These are phyloP conservation scores for Aspergillus sp. DNA, from an alignment of 2,329 filamentous ascomycete species.

Conservation along the genomic window DNA sequence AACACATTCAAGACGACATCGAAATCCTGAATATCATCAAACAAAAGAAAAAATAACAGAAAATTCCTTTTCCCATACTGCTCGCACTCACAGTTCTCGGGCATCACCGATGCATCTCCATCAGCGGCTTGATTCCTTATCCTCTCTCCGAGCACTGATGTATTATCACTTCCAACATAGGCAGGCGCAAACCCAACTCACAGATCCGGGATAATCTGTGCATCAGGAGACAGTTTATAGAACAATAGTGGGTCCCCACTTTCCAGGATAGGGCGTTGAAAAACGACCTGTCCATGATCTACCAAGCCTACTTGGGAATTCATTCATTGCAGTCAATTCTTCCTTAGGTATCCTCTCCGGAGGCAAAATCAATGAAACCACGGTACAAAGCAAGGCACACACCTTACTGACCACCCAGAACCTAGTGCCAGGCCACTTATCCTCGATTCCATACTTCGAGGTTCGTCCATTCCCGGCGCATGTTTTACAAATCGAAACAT, in stretches of 20 bases:
- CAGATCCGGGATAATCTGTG: neutral
- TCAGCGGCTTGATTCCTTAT: neutral
- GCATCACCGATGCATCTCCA: neutral
- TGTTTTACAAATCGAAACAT: no score
- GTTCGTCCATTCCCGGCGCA: no score
- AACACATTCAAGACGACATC: neutral
- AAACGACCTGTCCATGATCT: constrained; percentile 3
- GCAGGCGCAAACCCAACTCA: neutral
- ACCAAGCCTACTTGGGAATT: neutral
- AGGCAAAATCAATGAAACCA: no score
- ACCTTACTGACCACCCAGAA: no score
- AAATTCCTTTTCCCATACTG: neutral
- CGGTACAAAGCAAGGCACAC: no score
- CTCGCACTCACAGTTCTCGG: neutral
- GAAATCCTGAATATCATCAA: neutral
- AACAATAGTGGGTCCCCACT: neutral
- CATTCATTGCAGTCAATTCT: no score
- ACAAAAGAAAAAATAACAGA: neutral
- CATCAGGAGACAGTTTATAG: neutral
- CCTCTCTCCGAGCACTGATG: neutral
- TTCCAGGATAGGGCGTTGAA: neutral
- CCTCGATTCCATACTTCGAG: no score
- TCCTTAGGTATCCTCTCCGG: no score
- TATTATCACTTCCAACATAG: neutral
- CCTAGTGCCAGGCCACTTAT: no score